Percentiles rank a stretch among this genome's conserved stretches.
phyloP scores from a whole-genome alignment of 2,329 filamentous ascomycete species.

The Aspergillus sp. region DNA sequence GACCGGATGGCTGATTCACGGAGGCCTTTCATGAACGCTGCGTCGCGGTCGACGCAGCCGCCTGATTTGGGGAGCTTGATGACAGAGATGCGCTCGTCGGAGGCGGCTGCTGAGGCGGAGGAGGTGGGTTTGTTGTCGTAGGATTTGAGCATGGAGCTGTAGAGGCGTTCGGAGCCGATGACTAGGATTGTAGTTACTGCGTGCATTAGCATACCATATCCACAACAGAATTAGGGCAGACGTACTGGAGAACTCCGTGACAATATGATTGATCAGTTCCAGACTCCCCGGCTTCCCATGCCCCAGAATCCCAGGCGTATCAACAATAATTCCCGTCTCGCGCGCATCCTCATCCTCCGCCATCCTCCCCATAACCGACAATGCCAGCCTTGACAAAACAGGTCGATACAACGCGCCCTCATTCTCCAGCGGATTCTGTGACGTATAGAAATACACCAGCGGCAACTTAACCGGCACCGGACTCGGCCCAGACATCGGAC shows the following conservation, averaged over 20 bases:
- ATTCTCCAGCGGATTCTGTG: constrained; percentile 61
- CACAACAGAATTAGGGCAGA: constrained; percentile 1
- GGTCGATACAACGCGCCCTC: constrained; percentile 66
- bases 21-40: constrained; percentile 63
- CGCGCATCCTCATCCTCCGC: constrained; percentile 67
- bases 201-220: constrained; percentile 7
- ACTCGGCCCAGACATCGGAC: constrained; percentile 84
- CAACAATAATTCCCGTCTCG: constrained; percentile 73
- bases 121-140: constrained; percentile 51
- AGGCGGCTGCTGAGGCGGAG: constrained; percentile 37
- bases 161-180: constrained; percentile 69
- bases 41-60: constrained; percentile 72
- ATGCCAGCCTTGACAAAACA: constrained; percentile 67
- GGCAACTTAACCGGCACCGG: constrained; percentile 86
- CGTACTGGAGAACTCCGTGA: constrained; percentile 59
- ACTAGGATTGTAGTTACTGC: constrained; percentile 72
- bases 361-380: constrained; percentile 69
- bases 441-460: constrained; percentile 81
- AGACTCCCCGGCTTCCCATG: constrained; percentile 58
- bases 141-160: constrained; percentile 64
- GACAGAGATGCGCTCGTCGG: constrained; percentile 64
- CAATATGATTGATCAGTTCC: constrained; percentile 74
- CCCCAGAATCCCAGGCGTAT: constrained; percentile 66
- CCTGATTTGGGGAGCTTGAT: constrained; percentile 77
- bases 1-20: constrained; percentile 74